These are phyloP conservation scores for Ambrosia artemisiifolia DNA, from an alignment of 129 eudicot species.

Conservation along the genomic window DNA sequence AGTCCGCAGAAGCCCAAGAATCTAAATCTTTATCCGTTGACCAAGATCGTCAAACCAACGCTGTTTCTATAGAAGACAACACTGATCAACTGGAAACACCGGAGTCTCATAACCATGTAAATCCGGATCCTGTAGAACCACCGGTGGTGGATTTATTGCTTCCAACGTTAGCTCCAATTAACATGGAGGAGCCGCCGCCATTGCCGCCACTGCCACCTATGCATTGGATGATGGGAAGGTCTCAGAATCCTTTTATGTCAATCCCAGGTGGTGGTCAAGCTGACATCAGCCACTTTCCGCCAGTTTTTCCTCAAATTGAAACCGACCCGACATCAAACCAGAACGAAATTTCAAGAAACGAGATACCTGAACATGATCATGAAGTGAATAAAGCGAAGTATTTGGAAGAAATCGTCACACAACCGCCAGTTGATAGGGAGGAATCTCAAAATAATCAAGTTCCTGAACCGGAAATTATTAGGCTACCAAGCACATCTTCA, in stretches of 20 bases:
- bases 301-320: slow-evolving; percentile 24
- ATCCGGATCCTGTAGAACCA: slow-evolving; percentile 17
- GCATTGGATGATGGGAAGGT: slow-evolving; percentile 81
- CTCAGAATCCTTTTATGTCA: slow-evolving; percentile 33
- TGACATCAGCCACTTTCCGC: slow-evolving; percentile 25
- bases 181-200: slow-evolving; percentile 72
- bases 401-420: slow-evolving; percentile 10
- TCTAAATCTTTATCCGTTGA: slow-evolving; percentile 17
- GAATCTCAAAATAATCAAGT: slow-evolving; percentile 29
- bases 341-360: slow-evolving; percentile 12
- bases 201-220: slow-evolving; percentile 96
- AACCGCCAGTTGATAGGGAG: slow-evolving; percentile 27
- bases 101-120: slow-evolving; percentile 9
- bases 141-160: slow-evolving; percentile 18
- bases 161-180: slow-evolving; percentile 42
- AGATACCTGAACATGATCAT: slow-evolving; percentile 17
- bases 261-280: slow-evolving; percentile 26
- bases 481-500: slow-evolving; percentile 30
- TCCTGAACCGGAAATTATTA: slow-evolving; percentile 35
- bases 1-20: slow-evolving; percentile 25
- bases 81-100: background rate
- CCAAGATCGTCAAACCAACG: slow-evolving; percentile 16
- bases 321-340: background rate
- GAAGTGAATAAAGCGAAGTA: background rate
- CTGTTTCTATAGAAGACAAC: no score